Conservation (phyloP, 2,329 filamentous ascomycete genomes). For the Penicillium palitans region DNA sequence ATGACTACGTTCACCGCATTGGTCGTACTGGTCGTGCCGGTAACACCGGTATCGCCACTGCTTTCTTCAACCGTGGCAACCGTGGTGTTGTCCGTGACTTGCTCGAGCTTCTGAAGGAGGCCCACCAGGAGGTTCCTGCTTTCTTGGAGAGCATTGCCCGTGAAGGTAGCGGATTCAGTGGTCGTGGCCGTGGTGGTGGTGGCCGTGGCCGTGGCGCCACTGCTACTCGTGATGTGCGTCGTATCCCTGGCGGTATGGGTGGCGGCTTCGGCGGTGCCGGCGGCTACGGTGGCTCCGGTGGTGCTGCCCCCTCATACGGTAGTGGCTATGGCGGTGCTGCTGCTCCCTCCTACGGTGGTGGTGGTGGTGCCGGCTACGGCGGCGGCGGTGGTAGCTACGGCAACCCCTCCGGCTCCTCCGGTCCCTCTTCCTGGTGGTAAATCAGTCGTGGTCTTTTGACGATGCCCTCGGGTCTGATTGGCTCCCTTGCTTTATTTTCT, state of each 20-base stretch:
- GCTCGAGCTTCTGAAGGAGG: conserved; percentile 96
- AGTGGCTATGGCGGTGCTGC: conserved; percentile 33
- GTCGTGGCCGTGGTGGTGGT: conserved; percentile 71
- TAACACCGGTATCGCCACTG: conserved; percentile 97
- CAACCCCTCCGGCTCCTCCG: conserved; percentile 52
- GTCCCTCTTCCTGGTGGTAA: conserved; percentile 56
- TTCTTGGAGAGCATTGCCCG: conserved; percentile 98
- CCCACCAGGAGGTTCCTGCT: conserved; percentile 90
- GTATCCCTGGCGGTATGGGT: conserved; percentile 54
- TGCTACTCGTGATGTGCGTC: conserved; percentile 87
- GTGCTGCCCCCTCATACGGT: conserved; percentile 29
- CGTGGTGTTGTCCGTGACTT: conserved; percentile 95
- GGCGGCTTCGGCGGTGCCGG: conserved; percentile 38
- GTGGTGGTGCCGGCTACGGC: conserved; percentile 32
- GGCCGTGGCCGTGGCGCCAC: conserved; percentile 59
- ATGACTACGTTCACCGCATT: conserved; percentile 98
- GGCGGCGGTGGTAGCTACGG: conserved; percentile 48
- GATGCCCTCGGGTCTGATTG: conserved; percentile 44
- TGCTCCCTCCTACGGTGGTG: conserved; percentile 29
- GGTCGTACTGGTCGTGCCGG: conserved; percentile 99
- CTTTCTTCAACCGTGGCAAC: conserved; percentile 99
- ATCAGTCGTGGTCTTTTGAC: conserved; percentile 42
- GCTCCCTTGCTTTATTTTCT: conserved; percentile 35
- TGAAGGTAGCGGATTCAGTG: conserved; percentile 78
- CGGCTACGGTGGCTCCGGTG: conserved; percentile 29